Base-by-base conservation (phyloP, 352 stramenopile genomes). In the Phytophthora sp. region DNA sequence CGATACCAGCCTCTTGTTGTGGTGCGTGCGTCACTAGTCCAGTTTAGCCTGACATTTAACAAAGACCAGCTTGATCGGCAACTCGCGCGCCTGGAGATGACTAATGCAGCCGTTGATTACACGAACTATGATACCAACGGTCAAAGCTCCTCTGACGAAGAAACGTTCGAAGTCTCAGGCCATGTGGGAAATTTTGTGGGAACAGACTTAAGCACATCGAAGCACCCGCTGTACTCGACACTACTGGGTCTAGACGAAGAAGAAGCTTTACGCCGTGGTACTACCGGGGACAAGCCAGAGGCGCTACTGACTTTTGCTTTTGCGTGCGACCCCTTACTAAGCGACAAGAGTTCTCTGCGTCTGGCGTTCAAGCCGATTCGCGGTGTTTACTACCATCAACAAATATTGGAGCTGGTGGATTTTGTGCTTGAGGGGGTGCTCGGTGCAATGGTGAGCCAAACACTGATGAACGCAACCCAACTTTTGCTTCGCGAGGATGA, bases 311-410 rank as follows among this genome's bases (percentile, higher is more conserved):
- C 51, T 9, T 74, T 76, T 50, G 54, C 57, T 35, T 62, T 69
- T 54, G 69, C 46, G 1, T 59, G 46, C 15, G 56, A 75, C 30
- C 28, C 64, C 13, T 15, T 55, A 23, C 23, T 41, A 20, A 62
- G 54, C 15, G 75, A 76, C n/a, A 82, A 79, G 41, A 88, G 74
- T 23, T 62, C 62, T 11, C 28, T 95, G 24, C 45, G 49, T n/a
- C 35, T 90, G 30, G 57, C 80, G 2, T 87, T 95, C 34, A 68
- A 84, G 51, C 74, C 84, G 2, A 76, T 94, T 2, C 83, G 84
- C 5, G 73, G 91, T 37, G 85, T 95, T 13, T 95, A 95, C 51
- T 92, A 89, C 41, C 87, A 95, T 28, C 87, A 95, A n/a, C 87
- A 95, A 45, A 62, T 95, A 5, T 59, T 95, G 32, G 87, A 95